Evolutionary conservation across 441 rosid species (phyloP).

Genomic region (Heliophila coronopifolia): DNA sequence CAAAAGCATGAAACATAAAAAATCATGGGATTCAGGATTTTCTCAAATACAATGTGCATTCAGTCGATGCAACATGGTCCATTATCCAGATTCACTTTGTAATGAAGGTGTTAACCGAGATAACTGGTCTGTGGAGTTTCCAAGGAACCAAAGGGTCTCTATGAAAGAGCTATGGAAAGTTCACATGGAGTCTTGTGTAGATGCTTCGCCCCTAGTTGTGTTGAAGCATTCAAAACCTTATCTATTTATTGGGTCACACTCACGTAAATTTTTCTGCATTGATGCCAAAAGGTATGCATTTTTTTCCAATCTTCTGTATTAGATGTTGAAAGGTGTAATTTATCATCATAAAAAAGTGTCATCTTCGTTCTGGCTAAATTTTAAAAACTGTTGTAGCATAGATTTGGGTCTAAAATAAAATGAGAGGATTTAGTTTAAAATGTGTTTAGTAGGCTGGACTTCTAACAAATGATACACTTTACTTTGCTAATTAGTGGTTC

Average conservation of each 20-base stretch:
- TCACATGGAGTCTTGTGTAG: conserved; percentile 85
- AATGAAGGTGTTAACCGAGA: conserved; percentile 26
- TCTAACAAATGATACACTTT: conserved; percentile 14
- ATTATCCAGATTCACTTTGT: conserved; percentile 29
- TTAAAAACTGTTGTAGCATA: neutral
- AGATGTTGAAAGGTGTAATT: neutral
- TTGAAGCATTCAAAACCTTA: conserved; percentile 47
- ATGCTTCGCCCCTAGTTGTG: conserved; percentile 81
- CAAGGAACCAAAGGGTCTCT: conserved; percentile 36
- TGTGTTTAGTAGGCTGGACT: neutral
- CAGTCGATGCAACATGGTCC: conserved; percentile 68
- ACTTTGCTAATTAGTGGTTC: conserved; percentile 54
- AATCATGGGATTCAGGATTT: conserved; percentile 39
- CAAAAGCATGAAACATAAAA: conserved; percentile 21
- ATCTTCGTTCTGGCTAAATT: neutral
- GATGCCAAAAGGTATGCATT: conserved; percentile 60
- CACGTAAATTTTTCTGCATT: conserved; percentile 56
- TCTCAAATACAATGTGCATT: conserved; percentile 44
- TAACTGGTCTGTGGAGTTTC: conserved; percentile 37
- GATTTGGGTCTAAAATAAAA: conserved; percentile 2
- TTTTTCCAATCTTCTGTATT: neutral
- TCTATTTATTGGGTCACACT: conserved; percentile 87
- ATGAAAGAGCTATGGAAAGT: conserved; percentile 73
- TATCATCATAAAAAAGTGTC: neutral
- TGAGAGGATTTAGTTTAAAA: neutral